Conservation (phyloP, 2,329 filamentous ascomycete species). For the Aspergillus fijiensis region DNA sequence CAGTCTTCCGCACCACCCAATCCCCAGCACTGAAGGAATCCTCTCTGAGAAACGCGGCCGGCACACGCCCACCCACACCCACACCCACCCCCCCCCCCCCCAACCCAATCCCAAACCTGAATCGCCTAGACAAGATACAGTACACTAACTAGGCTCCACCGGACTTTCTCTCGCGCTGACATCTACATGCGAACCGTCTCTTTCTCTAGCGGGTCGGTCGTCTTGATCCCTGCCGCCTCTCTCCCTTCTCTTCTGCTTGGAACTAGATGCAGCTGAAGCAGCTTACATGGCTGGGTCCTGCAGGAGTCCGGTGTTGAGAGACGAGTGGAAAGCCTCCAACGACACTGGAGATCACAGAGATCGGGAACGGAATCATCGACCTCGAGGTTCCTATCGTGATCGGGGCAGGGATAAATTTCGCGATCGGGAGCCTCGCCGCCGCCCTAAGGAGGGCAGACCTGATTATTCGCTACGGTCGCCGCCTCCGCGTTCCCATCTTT, state of each 20-base stretch:
- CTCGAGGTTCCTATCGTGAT: conserved; percentile 43
- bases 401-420: conserved; percentile 43
- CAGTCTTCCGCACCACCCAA: conserved; percentile 29
- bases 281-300: conserved; percentile 52
- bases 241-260: conserved; percentile 9
- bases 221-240: conserved; percentile 14
- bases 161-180: conserved; percentile 23
- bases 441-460: conserved; percentile 35
- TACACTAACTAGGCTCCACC: conserved; percentile 18
- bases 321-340: conserved; percentile 50
- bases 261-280: conserved; percentile 44
- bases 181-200: conserved; percentile 17
- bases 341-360: conserved; percentile 40
- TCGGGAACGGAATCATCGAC: conserved; percentile 34
- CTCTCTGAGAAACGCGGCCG: conserved; percentile 26
- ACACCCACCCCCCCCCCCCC: neutral
- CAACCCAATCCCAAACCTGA: neutral
- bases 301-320: conserved; percentile 52
- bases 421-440: conserved; percentile 38
- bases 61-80: conserved; percentile 21
- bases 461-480: conserved; percentile 44
- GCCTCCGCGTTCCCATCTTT: conserved; percentile 34
- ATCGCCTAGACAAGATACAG: conserved; percentile 9
- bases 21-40: conserved; percentile 27
- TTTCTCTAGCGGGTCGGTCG: conserved; percentile 14